phyloP scores from a whole-genome alignment of 2,329 filamentous ascomycete genomes.

The Coniochaeta ligniaria region DNA sequence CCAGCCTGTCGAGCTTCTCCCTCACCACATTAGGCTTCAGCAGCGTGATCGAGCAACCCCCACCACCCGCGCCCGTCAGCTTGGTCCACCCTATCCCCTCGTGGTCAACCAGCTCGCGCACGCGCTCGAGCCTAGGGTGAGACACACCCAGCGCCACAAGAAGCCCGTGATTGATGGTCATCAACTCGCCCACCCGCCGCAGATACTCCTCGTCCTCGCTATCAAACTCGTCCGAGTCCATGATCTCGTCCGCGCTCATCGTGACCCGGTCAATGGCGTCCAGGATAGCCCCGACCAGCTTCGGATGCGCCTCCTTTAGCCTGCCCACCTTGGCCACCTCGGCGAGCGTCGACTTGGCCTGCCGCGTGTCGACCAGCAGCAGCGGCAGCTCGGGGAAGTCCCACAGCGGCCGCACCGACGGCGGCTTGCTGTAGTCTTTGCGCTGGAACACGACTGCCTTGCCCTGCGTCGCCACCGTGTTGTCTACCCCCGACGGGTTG shows the following conservation, averaged over 20 bases:
- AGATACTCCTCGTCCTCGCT: conserved; percentile 55
- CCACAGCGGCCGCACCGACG: conserved; percentile 67
- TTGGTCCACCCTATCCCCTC: conserved; percentile 94
- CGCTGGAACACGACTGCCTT: conserved; percentile 91
- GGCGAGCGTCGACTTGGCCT: conserved; percentile 74
- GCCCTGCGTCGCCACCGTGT: conserved; percentile 88
- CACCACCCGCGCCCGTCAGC: conserved; percentile 89
- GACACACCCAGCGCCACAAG: conserved; percentile 89
- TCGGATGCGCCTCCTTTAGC: conserved; percentile 64
- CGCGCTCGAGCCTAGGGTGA: conserved; percentile 84
- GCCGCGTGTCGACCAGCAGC: conserved; percentile 81
- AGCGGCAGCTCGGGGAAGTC: conserved; percentile 90
- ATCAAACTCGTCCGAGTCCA: conserved; percentile 60
- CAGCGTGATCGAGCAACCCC: conserved; percentile 90
- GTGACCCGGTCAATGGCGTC: conserved; percentile 76
- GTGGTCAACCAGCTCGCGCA: conserved; percentile 85
- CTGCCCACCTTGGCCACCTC: conserved; percentile 82
- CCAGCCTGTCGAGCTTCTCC: conserved; percentile 54
- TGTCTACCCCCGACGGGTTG: conserved; percentile 93
- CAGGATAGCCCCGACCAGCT: conserved; percentile 73
- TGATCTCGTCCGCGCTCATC: conserved; percentile 43
- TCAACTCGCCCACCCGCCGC: conserved; percentile 75
- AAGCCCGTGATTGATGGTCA: conserved; percentile 89
- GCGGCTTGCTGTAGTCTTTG: conserved; percentile 68
- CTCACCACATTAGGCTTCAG: conserved; percentile 59